phyloP scores from a whole-genome alignment of 129 eudicot genomes.

The Glebionis coronaria region DNA sequence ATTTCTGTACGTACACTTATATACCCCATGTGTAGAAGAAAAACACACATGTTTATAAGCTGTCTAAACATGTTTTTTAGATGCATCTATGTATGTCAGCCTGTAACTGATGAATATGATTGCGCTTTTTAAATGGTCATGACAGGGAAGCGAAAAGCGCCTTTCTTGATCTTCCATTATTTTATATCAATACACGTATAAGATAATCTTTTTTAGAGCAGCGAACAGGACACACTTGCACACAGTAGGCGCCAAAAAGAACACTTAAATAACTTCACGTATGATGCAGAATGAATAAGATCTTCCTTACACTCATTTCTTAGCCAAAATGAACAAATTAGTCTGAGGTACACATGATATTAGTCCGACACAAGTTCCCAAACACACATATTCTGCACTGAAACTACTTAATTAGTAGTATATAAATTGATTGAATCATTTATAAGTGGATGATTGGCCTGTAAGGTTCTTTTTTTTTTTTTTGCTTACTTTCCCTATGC shows the following conservation, averaged over 20 bases:
- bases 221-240: not conserved
- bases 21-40: constrained; percentile 33
- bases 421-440: too few species aligned
- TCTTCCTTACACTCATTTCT: not conserved
- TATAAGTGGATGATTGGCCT: too few species aligned
- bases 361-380: not conserved
- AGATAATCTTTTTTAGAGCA: not conserved
- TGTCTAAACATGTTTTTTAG: constrained; percentile 29
- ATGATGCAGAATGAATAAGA: not conserved
- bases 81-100: constrained; percentile 22
- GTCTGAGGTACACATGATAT: not conserved
- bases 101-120: constrained; percentile 24
- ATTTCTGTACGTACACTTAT: constrained; percentile 26
- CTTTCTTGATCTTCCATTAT: not conserved
- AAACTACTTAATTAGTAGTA: too few species aligned
- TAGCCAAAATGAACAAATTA: not conserved
- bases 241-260: not conserved
- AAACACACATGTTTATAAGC: constrained; percentile 35
- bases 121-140: not conserved
- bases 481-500: too few species aligned
- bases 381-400: not conserved
- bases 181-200: not conserved
- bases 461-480: too few species aligned
- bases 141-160: constrained; percentile 13
- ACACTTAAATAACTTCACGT: not conserved